These are phyloP conservation scores for Naganishia sp. DNA, from an alignment of 1,284 basidiomycete species.

Conservation along the genomic window DNA sequence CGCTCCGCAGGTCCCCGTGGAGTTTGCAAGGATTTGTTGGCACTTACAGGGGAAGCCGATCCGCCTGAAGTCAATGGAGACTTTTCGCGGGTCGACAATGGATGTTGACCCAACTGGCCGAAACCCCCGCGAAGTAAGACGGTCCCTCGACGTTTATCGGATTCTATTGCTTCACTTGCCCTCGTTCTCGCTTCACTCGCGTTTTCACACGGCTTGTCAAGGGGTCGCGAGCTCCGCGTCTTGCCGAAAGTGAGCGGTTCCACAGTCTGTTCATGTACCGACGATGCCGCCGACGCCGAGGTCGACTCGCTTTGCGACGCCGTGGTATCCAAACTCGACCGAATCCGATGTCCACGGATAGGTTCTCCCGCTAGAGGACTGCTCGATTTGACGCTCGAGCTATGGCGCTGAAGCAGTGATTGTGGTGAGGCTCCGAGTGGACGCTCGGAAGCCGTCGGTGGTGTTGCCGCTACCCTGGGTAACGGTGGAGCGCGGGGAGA, in stretches of 20 bases:
- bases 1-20: slow-evolving; percentile 7
- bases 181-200: not conserved
- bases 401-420: slow-evolving; percentile 5
- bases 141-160: slow-evolving; percentile 42
- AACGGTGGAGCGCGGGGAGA: slow-evolving; percentile 9
- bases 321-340: slow-evolving; percentile 19
- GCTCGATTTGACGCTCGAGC: slow-evolving; percentile 28
- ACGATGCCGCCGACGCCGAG: slow-evolving; percentile 10
- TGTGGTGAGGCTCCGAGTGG: not conserved
- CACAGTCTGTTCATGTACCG: slow-evolving; percentile 2
- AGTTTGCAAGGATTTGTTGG: slow-evolving; percentile 1
- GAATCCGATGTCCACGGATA: slow-evolving; percentile 25
- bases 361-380: slow-evolving; percentile 32
- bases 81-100: slow-evolving; percentile 7
- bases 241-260: slow-evolving; percentile 17
- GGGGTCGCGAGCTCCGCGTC: not conserved
- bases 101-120: slow-evolving; percentile 19
- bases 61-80: not conserved
- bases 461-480: not conserved
- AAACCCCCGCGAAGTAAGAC: slow-evolving; percentile 53
- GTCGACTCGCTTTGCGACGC: slow-evolving; percentile 22
- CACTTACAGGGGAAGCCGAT: slow-evolving; percentile 8
- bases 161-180: slow-evolving; percentile 2
- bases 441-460: not conserved
- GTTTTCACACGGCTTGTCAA: slow-evolving; percentile 4